Conservation (phyloP, 1,284 basidiomycete genomes). For the Mrakiaceae sp. region DNA sequence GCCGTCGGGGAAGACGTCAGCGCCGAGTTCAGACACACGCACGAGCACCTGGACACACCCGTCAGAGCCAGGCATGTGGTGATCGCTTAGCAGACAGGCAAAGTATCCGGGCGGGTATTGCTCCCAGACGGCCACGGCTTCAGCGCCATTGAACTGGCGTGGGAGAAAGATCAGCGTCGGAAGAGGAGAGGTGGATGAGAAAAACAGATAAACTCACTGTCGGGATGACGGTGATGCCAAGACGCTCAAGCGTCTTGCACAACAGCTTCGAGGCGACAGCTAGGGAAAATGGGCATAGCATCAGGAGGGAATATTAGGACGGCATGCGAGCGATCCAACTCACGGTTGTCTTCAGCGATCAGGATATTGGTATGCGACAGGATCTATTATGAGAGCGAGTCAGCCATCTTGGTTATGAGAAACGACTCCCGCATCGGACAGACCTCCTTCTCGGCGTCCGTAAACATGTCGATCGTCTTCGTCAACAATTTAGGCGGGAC, state of each 20-base stretch:
- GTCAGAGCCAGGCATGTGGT: background rate
- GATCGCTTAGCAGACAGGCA: conserved; percentile 7
- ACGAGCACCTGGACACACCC: background rate
- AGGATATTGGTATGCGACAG: background rate
- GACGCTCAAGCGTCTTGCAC: conserved; percentile 9
- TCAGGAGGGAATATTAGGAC: background rate
- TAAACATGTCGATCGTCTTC: conserved; percentile 11
- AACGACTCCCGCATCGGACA: background rate
- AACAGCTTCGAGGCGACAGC: conserved; percentile 4
- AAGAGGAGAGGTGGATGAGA: too few relatives aligned
- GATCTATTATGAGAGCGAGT: background rate
- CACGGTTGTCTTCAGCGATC: background rate
- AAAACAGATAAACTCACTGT: background rate
- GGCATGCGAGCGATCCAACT: background rate
- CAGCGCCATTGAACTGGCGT: background rate
- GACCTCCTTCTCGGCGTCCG: background rate
- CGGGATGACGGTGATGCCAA: background rate
- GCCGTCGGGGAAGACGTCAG: background rate
- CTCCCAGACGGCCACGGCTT: conserved; percentile 10
- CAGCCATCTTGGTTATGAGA: conserved; percentile 1
- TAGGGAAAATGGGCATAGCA: background rate
- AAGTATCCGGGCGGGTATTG: conserved; percentile 2
- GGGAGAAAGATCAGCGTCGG: too few relatives aligned
- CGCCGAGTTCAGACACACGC: background rate
- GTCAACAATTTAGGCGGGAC: background rate